Conservation (phyloP, 192 early-diverging fungal species). For the Diversispora eburnea region DNA sequence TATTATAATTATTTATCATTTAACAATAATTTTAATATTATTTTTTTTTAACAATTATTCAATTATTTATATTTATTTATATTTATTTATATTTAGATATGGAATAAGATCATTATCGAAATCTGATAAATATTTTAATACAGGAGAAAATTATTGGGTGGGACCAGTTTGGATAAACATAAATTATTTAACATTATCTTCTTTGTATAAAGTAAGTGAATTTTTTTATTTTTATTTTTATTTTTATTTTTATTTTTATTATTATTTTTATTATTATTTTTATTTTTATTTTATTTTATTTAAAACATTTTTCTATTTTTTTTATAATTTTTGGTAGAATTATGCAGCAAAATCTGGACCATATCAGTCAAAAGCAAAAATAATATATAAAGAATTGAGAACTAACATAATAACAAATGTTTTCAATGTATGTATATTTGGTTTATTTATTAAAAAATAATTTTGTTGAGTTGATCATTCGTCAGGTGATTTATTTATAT, state of each 20-base stretch:
- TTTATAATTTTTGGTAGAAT: conserved; percentile 36
- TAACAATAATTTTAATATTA: not conserved
- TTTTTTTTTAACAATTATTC: not conserved
- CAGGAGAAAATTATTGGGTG: conserved; percentile 92
- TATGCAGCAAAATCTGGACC: conserved; percentile 60
- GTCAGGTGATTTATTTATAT: not conserved
- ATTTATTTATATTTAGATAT: conserved; percentile 3
- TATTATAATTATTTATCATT: not conserved
- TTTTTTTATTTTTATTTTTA: not conserved
- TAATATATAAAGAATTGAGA: conserved; percentile 73
- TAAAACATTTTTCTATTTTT: not conserved
- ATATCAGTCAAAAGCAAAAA: conserved; percentile 60
- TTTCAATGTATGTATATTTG: conserved; percentile 49
- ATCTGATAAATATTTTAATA: conserved; percentile 60
- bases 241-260: not conserved
- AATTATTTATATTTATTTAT: not conserved
- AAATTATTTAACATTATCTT: conserved; percentile 77
- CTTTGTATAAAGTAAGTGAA: conserved; percentile 59
- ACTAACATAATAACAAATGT: conserved; percentile 73
- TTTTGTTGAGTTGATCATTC: too few species aligned
- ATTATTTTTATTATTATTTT: not conserved
- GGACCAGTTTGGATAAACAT: conserved; percentile 93
- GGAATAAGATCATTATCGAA: conserved; percentile 68
- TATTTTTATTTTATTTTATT: not conserved
- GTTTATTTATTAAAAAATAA: not conserved